Conservation (phyloP, 805 yeast species). For the Citeromyces matritensis region DNA sequence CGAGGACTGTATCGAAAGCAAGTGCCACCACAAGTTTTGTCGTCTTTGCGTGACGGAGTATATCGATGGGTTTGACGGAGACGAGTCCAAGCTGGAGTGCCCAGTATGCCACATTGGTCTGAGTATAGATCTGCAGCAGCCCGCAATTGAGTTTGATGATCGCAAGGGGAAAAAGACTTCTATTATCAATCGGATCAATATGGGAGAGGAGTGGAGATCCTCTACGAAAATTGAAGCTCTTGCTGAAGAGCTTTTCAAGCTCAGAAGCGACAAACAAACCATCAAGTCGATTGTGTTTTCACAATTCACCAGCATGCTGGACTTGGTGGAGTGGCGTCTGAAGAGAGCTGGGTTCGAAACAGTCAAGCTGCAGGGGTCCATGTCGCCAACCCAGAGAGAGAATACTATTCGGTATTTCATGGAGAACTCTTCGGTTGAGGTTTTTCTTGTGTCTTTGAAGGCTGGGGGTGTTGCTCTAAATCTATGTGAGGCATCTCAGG, state of each 20-base stretch:
- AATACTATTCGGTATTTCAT: conserved; percentile 81
- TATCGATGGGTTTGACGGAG: conserved; percentile 64
- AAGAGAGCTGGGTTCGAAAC: conserved; percentile 92
- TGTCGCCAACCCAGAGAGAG: conserved; percentile 94
- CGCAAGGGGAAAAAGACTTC: conserved; percentile 46
- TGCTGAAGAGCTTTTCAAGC: conserved; percentile 79
- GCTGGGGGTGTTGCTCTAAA: conserved; percentile 99
- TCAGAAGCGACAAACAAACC: conserved; percentile 76
- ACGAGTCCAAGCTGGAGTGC: conserved; percentile 48
- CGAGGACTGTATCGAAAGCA: conserved; percentile 90
- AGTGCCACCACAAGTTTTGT: conserved; percentile 89
- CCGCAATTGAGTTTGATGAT: conserved; percentile 59
- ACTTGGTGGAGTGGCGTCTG: conserved; percentile 89
- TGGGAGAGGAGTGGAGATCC: conserved; percentile 84
- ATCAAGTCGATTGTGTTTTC: conserved; percentile 94
- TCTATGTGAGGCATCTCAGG: conserved; percentile 94
- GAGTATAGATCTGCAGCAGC: conserved; percentile 79
- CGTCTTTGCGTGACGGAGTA: conserved; percentile 87
- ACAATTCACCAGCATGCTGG: conserved; percentile 94
- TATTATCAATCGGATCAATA: conserved; percentile 76
- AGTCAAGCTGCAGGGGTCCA: conserved; percentile 88
- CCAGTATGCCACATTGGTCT: conserved; percentile 94
- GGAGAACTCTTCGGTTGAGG: conserved; percentile 87
- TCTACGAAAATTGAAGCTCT: conserved; percentile 95
- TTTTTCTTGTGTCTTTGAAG: conserved; percentile 83